phyloP scores from a whole-genome alignment of 257 asterid genomes.

The Ligustrum vulgare region DNA sequence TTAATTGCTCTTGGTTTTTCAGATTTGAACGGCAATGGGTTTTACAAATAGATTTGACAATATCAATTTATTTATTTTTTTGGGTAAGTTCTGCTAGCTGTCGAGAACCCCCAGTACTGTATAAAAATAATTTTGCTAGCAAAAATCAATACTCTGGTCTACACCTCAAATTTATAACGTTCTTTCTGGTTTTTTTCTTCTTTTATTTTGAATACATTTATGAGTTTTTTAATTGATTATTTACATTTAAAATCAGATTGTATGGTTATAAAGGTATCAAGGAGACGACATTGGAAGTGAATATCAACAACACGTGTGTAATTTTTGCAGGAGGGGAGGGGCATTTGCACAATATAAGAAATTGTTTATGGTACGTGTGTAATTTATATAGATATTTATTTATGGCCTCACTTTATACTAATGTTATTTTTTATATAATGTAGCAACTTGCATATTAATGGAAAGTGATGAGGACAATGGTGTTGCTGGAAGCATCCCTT shows the following conservation, averaged over 20 bases:
- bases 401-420: too few species aligned
- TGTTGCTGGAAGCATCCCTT: too few species aligned
- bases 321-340: not conserved
- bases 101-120: conserved; percentile 10
- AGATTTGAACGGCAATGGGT: too few species aligned
- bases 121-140: not conserved
- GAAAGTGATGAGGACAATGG: too few species aligned
- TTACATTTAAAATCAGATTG: not conserved
- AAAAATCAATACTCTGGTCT: not conserved
- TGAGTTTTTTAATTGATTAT: not conserved
- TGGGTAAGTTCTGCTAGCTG: conserved; percentile 4
- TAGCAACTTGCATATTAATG: too few species aligned
- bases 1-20: too few species aligned
- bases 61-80: too few species aligned
- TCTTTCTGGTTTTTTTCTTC: not conserved
- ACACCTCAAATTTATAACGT: not conserved
- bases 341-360: conserved; percentile 4
- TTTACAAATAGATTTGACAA: too few species aligned
- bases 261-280: not conserved
- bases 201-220: conserved; percentile 4
- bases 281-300: not conserved
- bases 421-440: too few species aligned
- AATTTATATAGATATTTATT: too few species aligned
- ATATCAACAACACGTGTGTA: not conserved
- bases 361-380: too few species aligned